Base-by-base conservation (phyloP, 805 yeast species). In the Blastobotrys terrestris region DNA sequence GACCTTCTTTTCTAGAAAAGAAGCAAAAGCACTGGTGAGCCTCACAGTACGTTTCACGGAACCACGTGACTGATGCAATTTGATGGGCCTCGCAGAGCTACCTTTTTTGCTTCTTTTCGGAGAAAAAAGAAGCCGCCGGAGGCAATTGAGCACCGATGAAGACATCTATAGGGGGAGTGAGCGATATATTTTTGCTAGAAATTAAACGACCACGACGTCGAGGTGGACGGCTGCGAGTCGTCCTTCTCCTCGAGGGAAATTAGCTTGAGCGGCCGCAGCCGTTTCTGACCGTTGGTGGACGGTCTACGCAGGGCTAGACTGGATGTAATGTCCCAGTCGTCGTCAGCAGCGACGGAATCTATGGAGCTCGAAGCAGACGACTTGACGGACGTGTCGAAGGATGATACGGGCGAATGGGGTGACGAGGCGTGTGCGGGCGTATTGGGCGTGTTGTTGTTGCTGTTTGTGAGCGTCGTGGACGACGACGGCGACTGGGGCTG, bases 211-310 rank as follows among this genome's bases (percentile, higher is more conserved):
- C 48, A 50, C 16, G 49, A 31, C 19, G 53, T 22, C 13, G 40
- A 15, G 15, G 53, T 3, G 31, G 48, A 26, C 18, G 53, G 45
- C 20, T 16, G 21, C 19, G 14, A 16, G 16, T 13, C 26, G 6
- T 16, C 20, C n/a, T 13, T 15, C 18, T 39, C 18, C 21, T 43
- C 45, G 5, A 18, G 26, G 14, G 45, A 5, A 5, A 16, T 16
- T 13, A 43, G 45, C 20, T 20, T 16, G 39, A 58, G 58, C 42
- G 56, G 55, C 26, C 63, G 55, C 39, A 61, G 55, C 42, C 21
- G 51, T 39, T 58, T 55, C 43, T 59, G 63, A 21, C 56, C 56
- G 18, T 43, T 16, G 7, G 55, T 52, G 2, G 55, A 44, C 7
- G 53, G 48, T 19, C 48, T 42, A 4, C 51, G 51, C 4, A 35